Evolutionary conservation across 2,329 filamentous ascomycete species (phyloP).

Genomic region (Saccharata proteae): DNA sequence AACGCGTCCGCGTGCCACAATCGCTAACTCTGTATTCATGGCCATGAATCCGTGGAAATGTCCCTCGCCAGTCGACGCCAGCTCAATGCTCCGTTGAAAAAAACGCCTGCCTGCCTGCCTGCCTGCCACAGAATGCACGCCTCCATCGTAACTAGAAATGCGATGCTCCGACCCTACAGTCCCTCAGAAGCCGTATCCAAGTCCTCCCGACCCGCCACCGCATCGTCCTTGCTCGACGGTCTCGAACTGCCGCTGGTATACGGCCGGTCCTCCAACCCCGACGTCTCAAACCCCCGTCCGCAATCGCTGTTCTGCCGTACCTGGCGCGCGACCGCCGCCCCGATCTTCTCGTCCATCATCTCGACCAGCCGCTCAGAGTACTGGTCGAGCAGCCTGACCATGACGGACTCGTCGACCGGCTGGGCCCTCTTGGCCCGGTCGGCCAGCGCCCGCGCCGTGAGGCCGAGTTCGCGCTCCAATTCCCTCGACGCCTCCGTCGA

Average conservation of each 20-base stretch:
- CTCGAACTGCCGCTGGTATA: no score
- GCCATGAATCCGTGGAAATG: no score
- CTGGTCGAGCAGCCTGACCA: conserved; percentile 54
- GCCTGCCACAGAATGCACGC: no score
- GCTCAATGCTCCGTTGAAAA: no score
- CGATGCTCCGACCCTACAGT: no score
- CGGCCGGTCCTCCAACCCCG: no score
- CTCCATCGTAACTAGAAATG: no score
- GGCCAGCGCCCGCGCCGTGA: conserved; percentile 32
- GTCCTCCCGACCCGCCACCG: neutral
- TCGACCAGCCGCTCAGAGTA: conserved; percentile 62
- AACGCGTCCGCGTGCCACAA: no score
- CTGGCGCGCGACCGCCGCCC: conserved; percentile 25
- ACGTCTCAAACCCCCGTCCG: conserved; percentile 3
- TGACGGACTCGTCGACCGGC: conserved; percentile 28
- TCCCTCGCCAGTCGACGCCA: no score
- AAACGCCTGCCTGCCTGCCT: no score
- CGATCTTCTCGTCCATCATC: conserved; percentile 60
- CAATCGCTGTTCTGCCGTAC: conserved; percentile 22
- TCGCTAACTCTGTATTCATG: no score
- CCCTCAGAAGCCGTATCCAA: neutral
- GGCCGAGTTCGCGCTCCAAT: conserved; percentile 44
- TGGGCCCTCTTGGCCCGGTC: conserved; percentile 21
- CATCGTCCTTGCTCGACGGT: no score
- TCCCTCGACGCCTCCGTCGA: conserved; percentile 36